Base-by-base conservation (phyloP, 2,329 filamentous ascomycete genomes). In the Fusarium sp. region DNA sequence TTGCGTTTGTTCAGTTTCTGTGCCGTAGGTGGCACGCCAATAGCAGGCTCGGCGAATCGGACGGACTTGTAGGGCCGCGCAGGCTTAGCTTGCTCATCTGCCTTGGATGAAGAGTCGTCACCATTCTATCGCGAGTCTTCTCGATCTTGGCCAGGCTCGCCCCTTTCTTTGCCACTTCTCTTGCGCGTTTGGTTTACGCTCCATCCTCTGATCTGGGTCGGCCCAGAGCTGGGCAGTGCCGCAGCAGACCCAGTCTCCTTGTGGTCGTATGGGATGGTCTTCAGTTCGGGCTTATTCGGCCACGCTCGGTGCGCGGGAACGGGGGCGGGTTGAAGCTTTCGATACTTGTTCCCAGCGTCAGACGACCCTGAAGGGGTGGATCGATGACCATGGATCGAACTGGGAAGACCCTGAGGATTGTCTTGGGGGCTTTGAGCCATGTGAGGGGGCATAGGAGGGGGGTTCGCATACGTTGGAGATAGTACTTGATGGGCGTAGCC, bases 231-330 rank as follows among this genome's bases (percentile, higher is more conserved):
- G 13, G 88, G 88, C 35, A 89, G 84, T 19, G 88, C 87, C 56
- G 89, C 88, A 23, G 85, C 85, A 5, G 88, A 85, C 8, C 83
- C 83, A 47, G 88, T 89, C 74, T 90, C 88, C 76, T 90, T 90
- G 77, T 90, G 89, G 25, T 88, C 86, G 71, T 90, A 90, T 42
- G 86, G 87, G 7, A 89, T 88, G 8, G 89, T 89, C 63, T 88
- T 86, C n/a, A 90, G 82, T 73, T 90, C 88, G 21, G 85, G 83
- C 74, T 85, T 86, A 62, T 82, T 82, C 11, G 80, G 77, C 78
- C 84, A 86, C 67, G 84, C 84, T 47, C 85, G 83, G 76, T 88
- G 88, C 35, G 87, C 83, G 11, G 87, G 85, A 30, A 88, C 84
- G 1, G 88, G 88, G 1, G 88, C 88, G 15, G 88, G 88, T 69